Evolutionary conservation across 2,329 filamentous ascomycete species (phyloP).

Genomic region (Thyridium curvatum): DNA sequence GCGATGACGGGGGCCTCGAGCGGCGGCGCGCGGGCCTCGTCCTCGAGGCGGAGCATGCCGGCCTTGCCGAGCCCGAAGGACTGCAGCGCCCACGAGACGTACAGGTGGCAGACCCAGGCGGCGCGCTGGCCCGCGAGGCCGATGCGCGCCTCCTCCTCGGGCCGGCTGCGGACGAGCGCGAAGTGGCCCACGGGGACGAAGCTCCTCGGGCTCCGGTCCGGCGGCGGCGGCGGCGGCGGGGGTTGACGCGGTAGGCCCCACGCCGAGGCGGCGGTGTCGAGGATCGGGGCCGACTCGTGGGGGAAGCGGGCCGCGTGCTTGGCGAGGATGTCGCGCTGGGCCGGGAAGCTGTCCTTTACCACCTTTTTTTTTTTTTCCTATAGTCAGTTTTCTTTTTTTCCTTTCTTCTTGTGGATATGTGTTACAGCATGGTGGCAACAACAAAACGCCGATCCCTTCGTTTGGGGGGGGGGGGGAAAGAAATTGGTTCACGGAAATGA

Average conservation of each 20-base stretch:
- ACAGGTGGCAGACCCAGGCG: constrained; percentile 31
- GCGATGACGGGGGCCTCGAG: constrained; percentile 24
- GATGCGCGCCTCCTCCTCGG: constrained; percentile 19
- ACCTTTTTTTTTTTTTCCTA: constrained; percentile 10
- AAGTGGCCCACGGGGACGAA: constrained; percentile 33
- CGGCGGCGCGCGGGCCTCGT: constrained; percentile 20
- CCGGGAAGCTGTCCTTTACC: constrained; percentile 19
- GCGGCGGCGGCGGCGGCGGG: constrained; percentile 21
- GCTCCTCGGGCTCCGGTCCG: constrained; percentile 5
- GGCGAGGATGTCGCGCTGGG: constrained; percentile 18
- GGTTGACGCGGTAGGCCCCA: constrained; percentile 19
- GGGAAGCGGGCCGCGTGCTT: constrained; percentile 20
- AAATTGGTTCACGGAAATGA: too few relatives aligned
- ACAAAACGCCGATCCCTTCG: too few relatives aligned
- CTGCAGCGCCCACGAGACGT: constrained; percentile 31
- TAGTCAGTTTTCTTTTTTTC: too few relatives aligned
- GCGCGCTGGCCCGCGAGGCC: constrained; percentile 21
- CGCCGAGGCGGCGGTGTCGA: constrained; percentile 23
- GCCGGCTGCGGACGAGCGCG: constrained; percentile 23
- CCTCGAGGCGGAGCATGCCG: constrained; percentile 27
- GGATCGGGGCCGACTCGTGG: constrained; percentile 21
- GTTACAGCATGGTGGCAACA: too few relatives aligned
- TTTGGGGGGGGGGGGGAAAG: too few relatives aligned
- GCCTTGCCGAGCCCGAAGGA: constrained; percentile 25
- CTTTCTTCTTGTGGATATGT: too few relatives aligned